Evolutionary conservation across 257 asterid species (phyloP), one percentile per base, ranked within the genome.

Genomic region (Cordia subcordata): DNA sequence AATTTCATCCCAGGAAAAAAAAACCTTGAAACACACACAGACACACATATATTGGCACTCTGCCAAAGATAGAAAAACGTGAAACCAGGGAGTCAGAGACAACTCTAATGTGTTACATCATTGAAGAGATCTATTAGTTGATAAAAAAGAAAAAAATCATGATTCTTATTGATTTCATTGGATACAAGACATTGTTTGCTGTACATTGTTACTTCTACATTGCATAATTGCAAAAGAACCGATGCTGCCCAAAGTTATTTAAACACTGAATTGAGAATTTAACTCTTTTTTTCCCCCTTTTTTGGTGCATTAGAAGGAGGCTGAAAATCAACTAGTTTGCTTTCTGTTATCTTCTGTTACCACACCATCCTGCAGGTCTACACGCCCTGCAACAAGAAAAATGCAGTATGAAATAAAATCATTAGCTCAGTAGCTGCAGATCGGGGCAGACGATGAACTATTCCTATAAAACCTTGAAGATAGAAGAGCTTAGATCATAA

Each of bases 311-410:
- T 27, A 42, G 12, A 11, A 42, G 15, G 47, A 42, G 47, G 15
- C 47, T 42, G 47, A 42, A 8, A 42, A 42, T 42, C 47, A 42
- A 14, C 4, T 2, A 42, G 47, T 42, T 42, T 42, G 10, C 47
- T 42, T 42, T 42, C 10, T 76, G 15, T 79, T 82, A 20, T 88
- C 96, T 72, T 88, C 92, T 8, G 82, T 77, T 51, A 79, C 79
- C 17, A 79, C 79, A 21, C 68, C 74, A 56, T 82, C 96, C 12
- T 76, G 86, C 56, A 88, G 57, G 52, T 81, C 92, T 53, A 88
- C 74, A 39, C 71, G 80, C 1, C 89, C 96, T 88, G 89, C 74
- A 68, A 59, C 21, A 20, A 10, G 11, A 53, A 44, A 27, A 50
- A 39, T 12, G 15, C 32, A 38, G 54, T 37, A 38, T 54, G 40